Percentiles rank a stretch among this genome's conserved stretches.
Conservation (phyloP, 23 red algal genomes). For the Chondrus crispus region DNA sequence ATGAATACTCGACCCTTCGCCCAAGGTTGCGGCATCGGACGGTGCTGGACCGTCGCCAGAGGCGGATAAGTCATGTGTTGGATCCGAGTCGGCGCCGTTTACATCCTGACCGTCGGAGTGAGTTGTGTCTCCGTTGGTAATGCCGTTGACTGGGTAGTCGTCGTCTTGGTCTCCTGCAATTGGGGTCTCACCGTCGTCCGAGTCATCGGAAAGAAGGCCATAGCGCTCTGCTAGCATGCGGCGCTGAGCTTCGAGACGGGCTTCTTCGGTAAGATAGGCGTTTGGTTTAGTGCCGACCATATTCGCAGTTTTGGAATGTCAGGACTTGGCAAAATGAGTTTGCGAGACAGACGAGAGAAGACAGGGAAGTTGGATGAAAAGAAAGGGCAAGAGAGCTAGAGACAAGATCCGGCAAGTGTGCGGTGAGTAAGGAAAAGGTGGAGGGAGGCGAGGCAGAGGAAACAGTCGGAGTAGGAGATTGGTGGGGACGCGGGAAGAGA, state of each 20-base stretch:
- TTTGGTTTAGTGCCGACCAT: constrained; percentile 63
- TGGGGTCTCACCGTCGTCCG: constrained; percentile 54
- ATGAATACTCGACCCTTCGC: constrained; percentile 40
- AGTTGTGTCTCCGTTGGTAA: constrained; percentile 28
- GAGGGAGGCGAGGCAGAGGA: neutral
- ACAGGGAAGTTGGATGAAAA: too few relatives aligned
- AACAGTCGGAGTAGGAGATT: neutral
- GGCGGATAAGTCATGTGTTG: neutral
- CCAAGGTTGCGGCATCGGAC: constrained; percentile 53
- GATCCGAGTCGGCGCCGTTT: constrained; percentile 33
- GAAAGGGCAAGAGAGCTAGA: neutral
- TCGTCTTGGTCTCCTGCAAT: constrained; percentile 46
- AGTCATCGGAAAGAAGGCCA: constrained; percentile 58
- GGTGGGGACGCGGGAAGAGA: too few relatives aligned
- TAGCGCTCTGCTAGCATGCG: constrained; percentile 69
- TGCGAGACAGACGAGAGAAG: neutral
- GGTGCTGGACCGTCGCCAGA: constrained; percentile 18
- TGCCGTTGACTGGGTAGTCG: constrained; percentile 26
- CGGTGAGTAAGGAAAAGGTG: neutral
- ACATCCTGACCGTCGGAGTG: neutral
- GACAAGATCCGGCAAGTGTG: neutral
- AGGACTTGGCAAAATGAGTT: neutral
- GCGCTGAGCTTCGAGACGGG: constrained; percentile 61
- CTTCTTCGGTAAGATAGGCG: constrained; percentile 62
- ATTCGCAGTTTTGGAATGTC: neutral